phyloP scores from a whole-genome alignment of 1,139 yeast genomes.

The Candida pseudoviswanathii region DNA sequence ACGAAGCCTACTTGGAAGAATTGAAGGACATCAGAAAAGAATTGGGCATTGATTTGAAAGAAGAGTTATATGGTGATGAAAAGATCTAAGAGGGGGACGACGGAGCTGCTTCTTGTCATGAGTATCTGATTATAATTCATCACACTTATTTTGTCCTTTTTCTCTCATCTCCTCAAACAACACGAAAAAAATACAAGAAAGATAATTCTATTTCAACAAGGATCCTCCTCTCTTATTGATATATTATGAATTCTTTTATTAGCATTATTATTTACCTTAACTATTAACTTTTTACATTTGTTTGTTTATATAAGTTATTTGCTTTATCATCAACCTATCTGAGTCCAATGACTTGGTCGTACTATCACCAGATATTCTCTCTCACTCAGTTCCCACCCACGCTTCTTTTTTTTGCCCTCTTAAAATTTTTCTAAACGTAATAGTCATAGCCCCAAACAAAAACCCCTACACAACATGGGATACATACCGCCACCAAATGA shows the following conservation, averaged over 20 bases:
- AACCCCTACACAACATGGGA: slow-evolving; percentile 22
- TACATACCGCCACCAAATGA: slow-evolving; percentile 34
- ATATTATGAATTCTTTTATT: not conserved
- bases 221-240: not conserved
- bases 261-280: not conserved
- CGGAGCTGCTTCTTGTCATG: no score
- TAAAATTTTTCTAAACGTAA: not conserved
- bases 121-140: not conserved
- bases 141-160: not conserved
- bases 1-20: slow-evolving; percentile 94
- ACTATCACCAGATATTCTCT: not conserved
- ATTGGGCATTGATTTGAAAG: slow-evolving; percentile 92
- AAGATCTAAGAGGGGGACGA: slow-evolving; percentile 1
- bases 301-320: not conserved
- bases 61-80: slow-evolving; percentile 64
- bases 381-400: not conserved
- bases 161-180: not conserved
- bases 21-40: slow-evolving; percentile 89
- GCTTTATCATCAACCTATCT: not conserved
- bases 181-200: not conserved
- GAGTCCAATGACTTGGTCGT: not conserved
- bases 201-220: not conserved
- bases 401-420: not conserved
- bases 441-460: no score
- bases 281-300: not conserved